Evolutionary conservation across 73 alveolate species (phyloP).

Genomic region (Paramecium octaurelia): DNA sequence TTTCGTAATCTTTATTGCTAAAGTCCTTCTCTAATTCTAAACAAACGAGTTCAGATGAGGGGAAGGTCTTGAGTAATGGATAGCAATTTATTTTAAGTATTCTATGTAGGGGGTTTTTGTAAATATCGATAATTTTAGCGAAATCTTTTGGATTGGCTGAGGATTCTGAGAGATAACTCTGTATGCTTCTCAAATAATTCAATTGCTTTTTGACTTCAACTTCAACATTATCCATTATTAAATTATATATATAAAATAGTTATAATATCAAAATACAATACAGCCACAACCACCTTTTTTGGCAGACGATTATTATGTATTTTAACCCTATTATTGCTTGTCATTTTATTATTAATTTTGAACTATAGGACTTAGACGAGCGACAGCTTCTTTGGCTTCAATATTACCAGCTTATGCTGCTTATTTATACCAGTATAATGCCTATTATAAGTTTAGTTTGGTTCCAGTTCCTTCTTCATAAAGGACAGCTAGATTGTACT

Average conservation of each 20-base stretch:
- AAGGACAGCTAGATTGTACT: constrained; percentile 28
- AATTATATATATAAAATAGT: background rate
- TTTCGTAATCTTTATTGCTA: background rate
- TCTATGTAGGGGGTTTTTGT: constrained; percentile 27
- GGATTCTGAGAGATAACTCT: constrained; percentile 21
- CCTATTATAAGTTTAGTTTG: background rate
- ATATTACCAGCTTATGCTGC: constrained; percentile 41
- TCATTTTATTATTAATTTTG: background rate
- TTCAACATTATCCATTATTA: constrained; percentile 31
- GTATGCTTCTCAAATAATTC: background rate
- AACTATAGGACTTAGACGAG: background rate
- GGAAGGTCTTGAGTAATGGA: constrained; percentile 37
- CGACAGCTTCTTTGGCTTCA: constrained; percentile 32
- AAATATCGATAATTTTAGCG: background rate
- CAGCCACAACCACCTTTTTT: constrained; percentile 19
- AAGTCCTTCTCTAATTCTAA: constrained; percentile 29
- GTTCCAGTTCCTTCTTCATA: constrained; percentile 51
- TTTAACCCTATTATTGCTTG: background rate
- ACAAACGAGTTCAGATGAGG: background rate
- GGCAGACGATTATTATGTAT: background rate
- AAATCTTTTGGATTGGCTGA: constrained; percentile 26
- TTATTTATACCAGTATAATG: constrained; percentile 2
- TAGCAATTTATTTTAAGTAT: constrained; percentile 9
- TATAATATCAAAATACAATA: background rate
- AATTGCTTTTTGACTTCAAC: constrained; percentile 3